These are phyloP conservation scores for Batrachochytrium dendrobatidis DNA, from an alignment of 371 early-diverging fungal species.

Conservation along the genomic window DNA sequence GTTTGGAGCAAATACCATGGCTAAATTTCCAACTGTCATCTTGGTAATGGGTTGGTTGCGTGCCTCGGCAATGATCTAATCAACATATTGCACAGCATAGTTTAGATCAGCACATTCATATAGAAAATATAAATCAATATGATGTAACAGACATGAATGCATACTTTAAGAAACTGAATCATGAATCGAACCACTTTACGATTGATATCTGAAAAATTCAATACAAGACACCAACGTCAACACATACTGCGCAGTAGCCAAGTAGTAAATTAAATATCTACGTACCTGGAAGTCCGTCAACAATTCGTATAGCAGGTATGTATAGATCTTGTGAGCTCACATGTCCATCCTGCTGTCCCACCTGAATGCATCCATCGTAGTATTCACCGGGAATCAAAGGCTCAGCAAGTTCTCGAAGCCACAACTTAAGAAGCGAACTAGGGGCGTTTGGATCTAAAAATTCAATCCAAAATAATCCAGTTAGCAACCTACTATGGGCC, in stretches of 20 bases:
- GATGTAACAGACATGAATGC: not conserved
- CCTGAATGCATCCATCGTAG: conserved; percentile 47
- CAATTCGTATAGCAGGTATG: conserved; percentile 46
- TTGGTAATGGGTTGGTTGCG: conserved; percentile 62
- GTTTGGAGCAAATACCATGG: conserved; percentile 96
- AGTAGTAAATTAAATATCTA: not conserved
- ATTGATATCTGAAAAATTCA: conserved; percentile 44
- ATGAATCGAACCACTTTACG: conserved; percentile 69
- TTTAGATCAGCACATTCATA: not conserved
- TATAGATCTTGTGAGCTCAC: conserved; percentile 8
- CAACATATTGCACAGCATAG: not conserved
- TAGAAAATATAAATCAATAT: not conserved
- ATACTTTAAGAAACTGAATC: conserved; percentile 71
- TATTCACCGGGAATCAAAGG: conserved; percentile 81
- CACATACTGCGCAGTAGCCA: not conserved
- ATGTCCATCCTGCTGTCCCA: conserved; percentile 26
- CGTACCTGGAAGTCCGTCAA: conserved; percentile 57
- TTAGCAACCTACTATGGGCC: no score
- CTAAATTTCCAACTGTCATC: conserved; percentile 85
- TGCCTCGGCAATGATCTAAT: conserved; percentile 64
- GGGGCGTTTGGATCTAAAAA: conserved; percentile 84
- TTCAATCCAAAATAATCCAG: no score
- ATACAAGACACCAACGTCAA: not conserved
- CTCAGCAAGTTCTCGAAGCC: conserved; percentile 88
- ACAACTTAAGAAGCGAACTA: conserved; percentile 83